phyloP scores from a whole-genome alignment of 2,329 filamentous ascomycete species.

The Tricladium varicosporioides region DNA sequence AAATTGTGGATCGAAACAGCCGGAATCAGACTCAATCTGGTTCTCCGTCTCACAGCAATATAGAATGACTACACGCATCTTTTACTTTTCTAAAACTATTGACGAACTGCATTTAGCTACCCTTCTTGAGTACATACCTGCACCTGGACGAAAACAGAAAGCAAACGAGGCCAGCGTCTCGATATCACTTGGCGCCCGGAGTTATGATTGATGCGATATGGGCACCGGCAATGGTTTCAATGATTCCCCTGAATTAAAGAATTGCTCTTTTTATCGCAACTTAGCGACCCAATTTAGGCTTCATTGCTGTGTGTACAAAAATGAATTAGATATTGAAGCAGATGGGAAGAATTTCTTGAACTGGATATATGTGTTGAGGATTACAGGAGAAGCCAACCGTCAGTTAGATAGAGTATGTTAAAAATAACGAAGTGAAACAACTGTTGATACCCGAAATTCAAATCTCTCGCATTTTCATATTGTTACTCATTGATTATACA shows the following conservation, averaged over 20 bases:
- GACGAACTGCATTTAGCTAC: too few species aligned
- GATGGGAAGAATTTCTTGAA: too few species aligned
- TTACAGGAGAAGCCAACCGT: too few species aligned
- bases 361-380: too few species aligned
- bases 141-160: background rate
- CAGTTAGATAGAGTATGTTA: too few species aligned
- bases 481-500: too few species aligned
- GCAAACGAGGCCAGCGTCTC: background rate
- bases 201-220: conserved; percentile 9
- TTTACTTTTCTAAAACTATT: too few species aligned
- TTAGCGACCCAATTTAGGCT: background rate
- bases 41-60: too few species aligned
- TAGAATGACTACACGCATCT: too few species aligned
- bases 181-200: conserved; percentile 9
- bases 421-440: too few species aligned
- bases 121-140: background rate
- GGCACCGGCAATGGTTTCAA: conserved; percentile 5
- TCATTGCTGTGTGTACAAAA: background rate
- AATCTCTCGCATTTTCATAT: too few species aligned
- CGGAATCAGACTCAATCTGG: conserved; percentile 7
- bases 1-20: conserved; percentile 51
- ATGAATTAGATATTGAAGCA: background rate
- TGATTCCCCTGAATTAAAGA: conserved; percentile 5
- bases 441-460: too few species aligned
- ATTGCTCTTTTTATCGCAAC: background rate